Evolutionary conservation across 225 moss, liverwort and hornwort species (phyloP), one percentile per base, ranked within the genome.

Genomic region (Rhytidiadelphus loreus): DNA sequence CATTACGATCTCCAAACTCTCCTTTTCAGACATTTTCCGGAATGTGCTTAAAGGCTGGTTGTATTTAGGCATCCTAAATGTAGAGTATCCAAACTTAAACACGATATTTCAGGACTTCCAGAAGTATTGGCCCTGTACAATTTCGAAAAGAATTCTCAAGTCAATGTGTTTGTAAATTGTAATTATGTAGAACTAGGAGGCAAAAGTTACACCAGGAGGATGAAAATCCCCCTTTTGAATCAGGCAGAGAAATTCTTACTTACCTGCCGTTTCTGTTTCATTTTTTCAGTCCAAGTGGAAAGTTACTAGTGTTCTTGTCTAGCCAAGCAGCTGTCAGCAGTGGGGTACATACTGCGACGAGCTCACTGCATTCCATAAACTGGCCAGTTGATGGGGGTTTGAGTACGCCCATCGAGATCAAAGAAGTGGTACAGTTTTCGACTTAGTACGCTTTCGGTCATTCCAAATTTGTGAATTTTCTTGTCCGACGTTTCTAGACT

Each of bases 331-430:
- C 97, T 70, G 97, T 98, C 50, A 94, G 94, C 62, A 97, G 93
- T 92, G 98, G 98, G 81, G 96, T 91, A 46, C 98, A 98, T 84
- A 90, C 93, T 92, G 96, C 98, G 39, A 97, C 98, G 56, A 98
- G 89, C 86, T 98, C 98, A 53, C 90, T 98, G 50, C 95, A 94
- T 89, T 89, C 94, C 33, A 95, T 98, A 61, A 89, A 72, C 57
- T 98, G 97, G 98, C 93, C 96, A 85, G 80, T 85, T 81, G 90
- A 91, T 83, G 92, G 91, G 81, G 87, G 41, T 57, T 81, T 92
- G 56, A 87, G 86, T 61, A 66, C 81, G 58, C 83, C 93, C 57
- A 84, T 95, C 75, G 95, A 91, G 77, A 90, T 96, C 63, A 93
- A 90, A 91, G 96, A 96, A 53, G 95, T 98, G 96, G 97, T 93